Base-by-base conservation (phyloP, 805 yeast species). In the Peterozyma toletana region DNA sequence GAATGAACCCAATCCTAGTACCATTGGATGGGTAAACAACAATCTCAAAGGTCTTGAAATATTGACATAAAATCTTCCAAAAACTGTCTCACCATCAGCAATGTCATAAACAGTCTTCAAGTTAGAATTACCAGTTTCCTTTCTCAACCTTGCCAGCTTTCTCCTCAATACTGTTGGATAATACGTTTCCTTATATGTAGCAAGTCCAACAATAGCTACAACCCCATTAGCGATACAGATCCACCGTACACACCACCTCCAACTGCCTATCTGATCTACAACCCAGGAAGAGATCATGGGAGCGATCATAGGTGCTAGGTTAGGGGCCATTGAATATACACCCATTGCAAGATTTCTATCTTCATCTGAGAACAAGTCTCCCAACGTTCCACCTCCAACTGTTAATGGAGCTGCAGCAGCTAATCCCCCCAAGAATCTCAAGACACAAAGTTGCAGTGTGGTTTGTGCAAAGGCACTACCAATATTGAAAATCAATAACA, bases 221-320 rank as follows among this genome's bases (percentile, higher is more conserved):
- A 58, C 64, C 2, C 75, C 83, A 51, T 77, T 78, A 49, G 75
- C 61, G 27, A 81, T 78, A n/a, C 72, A 63, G 41, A 77, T 59
- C 14, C 75, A 67, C 70, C 77, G 77, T 52, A 81, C 77, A 39
- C 72, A 72, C 87, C 87, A 81, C 50, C 78, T 64, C 87, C 87
- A 81, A 35, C 63, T 54, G 1, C 15, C 40, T 21, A 21, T 21
- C 27, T 21, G 27, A 9, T 10, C 6, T 10, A 38, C 30, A 18
- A 38, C 30, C 40, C 40, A 38, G 5, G 40, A 38, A 10, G 40
- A 38, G 14, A 38, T 16, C 4, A 38, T 29, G 9, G 40, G 40
- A 13, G 35, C n/a, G 7, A 38, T 11, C 14, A 38, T 30, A n/a
- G 40, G 40, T 9, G 35, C 40, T 6, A 38, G 15, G 30, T 38